Evolutionary conservation across 2,329 filamentous ascomycete genomes (phyloP).

Genomic region (Apiospora sp.): DNA sequence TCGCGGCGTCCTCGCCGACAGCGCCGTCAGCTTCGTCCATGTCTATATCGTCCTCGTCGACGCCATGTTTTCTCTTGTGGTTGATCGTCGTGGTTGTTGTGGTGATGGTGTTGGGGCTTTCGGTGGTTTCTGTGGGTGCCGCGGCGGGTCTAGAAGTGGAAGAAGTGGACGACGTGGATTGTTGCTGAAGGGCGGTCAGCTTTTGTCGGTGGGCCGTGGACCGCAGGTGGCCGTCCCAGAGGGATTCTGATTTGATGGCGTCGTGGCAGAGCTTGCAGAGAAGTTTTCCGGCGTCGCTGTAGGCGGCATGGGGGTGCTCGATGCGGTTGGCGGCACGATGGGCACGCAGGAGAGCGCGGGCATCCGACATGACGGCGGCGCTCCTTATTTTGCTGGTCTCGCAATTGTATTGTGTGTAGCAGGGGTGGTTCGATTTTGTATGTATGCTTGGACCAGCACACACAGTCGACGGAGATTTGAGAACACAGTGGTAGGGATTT

Average conservation of each 20-base stretch:
- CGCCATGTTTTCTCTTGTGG: conserved; percentile 41
- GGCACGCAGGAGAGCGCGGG: conserved; percentile 79
- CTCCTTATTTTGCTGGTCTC: neutral
- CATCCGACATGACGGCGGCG: conserved; percentile 70
- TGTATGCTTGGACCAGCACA: neutral
- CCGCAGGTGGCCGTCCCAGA: conserved; percentile 71
- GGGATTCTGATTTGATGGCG: conserved; percentile 68
- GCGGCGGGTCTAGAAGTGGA: conserved; percentile 29
- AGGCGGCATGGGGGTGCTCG: conserved; percentile 72
- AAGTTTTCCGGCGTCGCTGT: conserved; percentile 73
- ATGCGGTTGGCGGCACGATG: conserved; percentile 79
- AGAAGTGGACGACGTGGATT: neutral
- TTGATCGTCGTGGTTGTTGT: conserved; percentile 30
- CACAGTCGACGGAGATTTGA: neutral
- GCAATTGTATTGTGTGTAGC: neutral
- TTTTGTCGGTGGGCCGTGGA: conserved; percentile 55
- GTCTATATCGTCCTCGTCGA: conserved; percentile 36
- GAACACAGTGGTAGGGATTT: neutral
- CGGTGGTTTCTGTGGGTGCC: conserved; percentile 36
- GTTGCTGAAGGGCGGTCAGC: conserved; percentile 36
- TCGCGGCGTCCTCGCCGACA: conserved; percentile 32
- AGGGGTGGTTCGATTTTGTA: neutral
- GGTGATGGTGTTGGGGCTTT: conserved; percentile 31
- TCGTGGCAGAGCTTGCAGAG: conserved; percentile 73
- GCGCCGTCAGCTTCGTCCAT: conserved; percentile 40